phyloP scores from a whole-genome alignment of 2,329 filamentous ascomycete genomes.

The Nothopassalora personata region DNA sequence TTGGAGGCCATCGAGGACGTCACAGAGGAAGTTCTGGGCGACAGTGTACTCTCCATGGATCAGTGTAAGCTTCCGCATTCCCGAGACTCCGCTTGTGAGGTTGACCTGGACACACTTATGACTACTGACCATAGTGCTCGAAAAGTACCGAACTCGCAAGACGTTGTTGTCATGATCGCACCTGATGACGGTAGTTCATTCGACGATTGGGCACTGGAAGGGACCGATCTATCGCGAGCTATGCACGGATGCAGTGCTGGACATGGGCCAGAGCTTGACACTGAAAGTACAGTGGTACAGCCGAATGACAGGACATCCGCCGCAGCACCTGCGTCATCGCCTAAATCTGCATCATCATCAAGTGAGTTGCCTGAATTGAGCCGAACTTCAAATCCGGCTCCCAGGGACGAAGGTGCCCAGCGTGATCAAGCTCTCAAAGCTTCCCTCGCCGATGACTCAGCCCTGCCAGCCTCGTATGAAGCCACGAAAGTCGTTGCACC shows the following conservation, averaged over 20 bases:
- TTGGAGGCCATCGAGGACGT: conserved; percentile 17
- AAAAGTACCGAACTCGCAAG: conserved; percentile 1
- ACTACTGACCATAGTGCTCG: conserved; percentile 10
- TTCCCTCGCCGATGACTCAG: conserved; percentile 1
- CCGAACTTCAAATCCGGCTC: background rate
- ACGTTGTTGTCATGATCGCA: background rate
- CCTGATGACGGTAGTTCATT: conserved; percentile 1
- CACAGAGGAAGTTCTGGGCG: conserved; percentile 12
- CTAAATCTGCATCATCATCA: background rate
- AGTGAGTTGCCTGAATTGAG: conserved; percentile 1
- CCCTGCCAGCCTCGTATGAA: background rate
- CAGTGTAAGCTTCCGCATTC: conserved; percentile 17
- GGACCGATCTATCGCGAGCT: background rate
- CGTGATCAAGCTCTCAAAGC: background rate
- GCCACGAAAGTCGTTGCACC: background rate
- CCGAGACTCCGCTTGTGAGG: background rate
- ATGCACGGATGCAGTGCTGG: background rate
- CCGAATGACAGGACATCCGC: too few species aligned
- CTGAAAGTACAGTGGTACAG: background rate
- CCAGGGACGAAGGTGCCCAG: background rate
- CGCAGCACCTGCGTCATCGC: too few species aligned
- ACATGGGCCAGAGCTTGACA: background rate
- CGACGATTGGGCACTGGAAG: background rate
- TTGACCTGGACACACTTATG: conserved; percentile 8
- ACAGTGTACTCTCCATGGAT: conserved; percentile 16